phyloP scores from a whole-genome alignment of 345 rosid genomes.

The Clausena lansium region DNA sequence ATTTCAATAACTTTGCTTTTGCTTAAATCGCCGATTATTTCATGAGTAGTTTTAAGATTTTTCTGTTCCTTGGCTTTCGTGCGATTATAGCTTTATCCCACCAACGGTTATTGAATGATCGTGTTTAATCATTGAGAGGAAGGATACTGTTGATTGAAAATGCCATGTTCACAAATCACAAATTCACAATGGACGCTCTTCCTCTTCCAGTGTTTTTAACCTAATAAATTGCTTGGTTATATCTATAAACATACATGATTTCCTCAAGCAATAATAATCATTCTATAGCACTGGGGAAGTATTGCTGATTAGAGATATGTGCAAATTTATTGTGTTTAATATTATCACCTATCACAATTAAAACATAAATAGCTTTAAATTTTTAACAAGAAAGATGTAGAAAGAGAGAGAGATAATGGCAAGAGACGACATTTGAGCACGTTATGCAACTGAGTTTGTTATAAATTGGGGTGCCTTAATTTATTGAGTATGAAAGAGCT shows the following conservation, averaged over 20 bases:
- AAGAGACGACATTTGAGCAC: background rate
- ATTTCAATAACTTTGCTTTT: background rate
- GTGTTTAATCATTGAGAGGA: constrained; percentile 1
- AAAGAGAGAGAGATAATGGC: background rate
- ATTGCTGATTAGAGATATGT: too few relatives aligned
- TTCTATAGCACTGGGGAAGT: too few relatives aligned
- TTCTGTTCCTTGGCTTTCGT: background rate
- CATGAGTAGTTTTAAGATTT: background rate
- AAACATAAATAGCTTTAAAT: too few relatives aligned
- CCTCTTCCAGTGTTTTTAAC: background rate
- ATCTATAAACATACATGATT: background rate
- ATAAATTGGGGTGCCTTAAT: too few relatives aligned
- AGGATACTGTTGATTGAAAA: background rate
- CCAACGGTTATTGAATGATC: background rate
- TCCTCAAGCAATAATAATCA: background rate
- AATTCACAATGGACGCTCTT: background rate
- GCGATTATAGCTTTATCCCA: background rate
- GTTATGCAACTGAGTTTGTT: background rate
- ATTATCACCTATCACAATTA: too few relatives aligned
- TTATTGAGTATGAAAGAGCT: too few relatives aligned
- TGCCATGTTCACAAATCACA: background rate
- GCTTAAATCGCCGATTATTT: background rate
- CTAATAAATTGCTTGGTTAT: background rate
- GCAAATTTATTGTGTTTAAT: too few relatives aligned
- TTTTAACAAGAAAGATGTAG: too few relatives aligned